Evolutionary conservation across 2,329 filamentous ascomycete genomes (phyloP), one percentile per base, ranked within the genome.

Genomic region (Tothia fuscella): DNA sequence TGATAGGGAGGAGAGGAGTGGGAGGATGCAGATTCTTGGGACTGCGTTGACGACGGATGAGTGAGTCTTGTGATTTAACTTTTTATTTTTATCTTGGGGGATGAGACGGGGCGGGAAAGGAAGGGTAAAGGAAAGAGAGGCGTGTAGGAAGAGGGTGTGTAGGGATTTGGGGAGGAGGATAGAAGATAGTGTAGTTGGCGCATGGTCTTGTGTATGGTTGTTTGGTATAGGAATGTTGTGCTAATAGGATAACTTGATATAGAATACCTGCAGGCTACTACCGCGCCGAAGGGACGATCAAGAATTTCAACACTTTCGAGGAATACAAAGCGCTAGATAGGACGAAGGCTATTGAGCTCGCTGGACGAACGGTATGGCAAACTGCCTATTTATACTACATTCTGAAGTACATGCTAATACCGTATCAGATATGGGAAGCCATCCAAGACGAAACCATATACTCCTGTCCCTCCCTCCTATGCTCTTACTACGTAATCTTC

Each of bases 361-460:
- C 85, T 28, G 89, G 81, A 9, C 76, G 77, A 56, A 89, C 82
- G 62, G 84, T 87, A 66, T 28, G 22, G n/a, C n/a, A n/a, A 6
- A 36, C 37, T 35, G 29, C 34, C 31, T n/a, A 19, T 20, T 17
- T 24, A 33, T 6, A 10, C 7, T 24, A 34, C 6, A 25, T 3
- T 29, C 37, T 56, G 14, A 21, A 2, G 9, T 25, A n/a, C 19
- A 28, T 33, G 17, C 32, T 44, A 39, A 44, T 34, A 16, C 16
- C 12, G n/a, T n/a, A 32, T n/a, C 44, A 93, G 82, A 87, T 98
- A 47, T 96, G 89, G 89, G 87, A 96, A 60, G 89, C 91, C 20
- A 95, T 98, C 55, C 81, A 87, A 50, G 91, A 98, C 62, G 89
- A 88, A 44, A 93, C 85, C 30, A 94, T 98, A 51, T 96, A 93